These are phyloP conservation scores for Kodamaea hsintzibuensis DNA, from an alignment of 805 yeast species.

Conservation along the genomic window DNA sequence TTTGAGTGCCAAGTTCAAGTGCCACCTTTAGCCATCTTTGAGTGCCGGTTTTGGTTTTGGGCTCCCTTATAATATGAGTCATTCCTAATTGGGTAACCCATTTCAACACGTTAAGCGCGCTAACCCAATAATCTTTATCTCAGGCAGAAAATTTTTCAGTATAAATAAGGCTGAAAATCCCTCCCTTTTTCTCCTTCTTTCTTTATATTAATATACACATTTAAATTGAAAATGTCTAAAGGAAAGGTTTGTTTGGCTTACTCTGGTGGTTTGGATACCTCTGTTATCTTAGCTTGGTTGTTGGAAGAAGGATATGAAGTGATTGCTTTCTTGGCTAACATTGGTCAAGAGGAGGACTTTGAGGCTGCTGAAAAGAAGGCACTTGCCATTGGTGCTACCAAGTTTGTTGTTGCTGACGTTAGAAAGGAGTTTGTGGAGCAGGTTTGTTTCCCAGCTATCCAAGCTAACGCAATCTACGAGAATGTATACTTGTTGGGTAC, in stretches of 20 bases:
- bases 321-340: constrained; percentile 96
- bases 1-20: too few relatives aligned
- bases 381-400: constrained; percentile 93
- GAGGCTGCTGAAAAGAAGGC: constrained; percentile 97
- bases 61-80: too few relatives aligned
- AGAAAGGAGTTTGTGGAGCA: constrained; percentile 93
- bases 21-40: too few relatives aligned
- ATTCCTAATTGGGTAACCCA: constrained; percentile 26
- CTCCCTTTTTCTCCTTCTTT: constrained; percentile 12
- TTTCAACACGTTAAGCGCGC: constrained; percentile 25
- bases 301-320: constrained; percentile 98
- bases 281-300: constrained; percentile 96
- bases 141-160: constrained; percentile 12
- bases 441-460: constrained; percentile 94
- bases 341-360: constrained; percentile 99
- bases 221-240: constrained; percentile 65
- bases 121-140: constrained; percentile 19
- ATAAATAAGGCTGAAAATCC: constrained; percentile 17
- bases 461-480: constrained; percentile 96
- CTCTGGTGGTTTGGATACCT: constrained; percentile 99
- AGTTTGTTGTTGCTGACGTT: constrained; percentile 91
- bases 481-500: constrained; percentile 96
- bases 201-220: constrained; percentile 6
- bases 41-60: too few relatives aligned
- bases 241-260: constrained; percentile 99